These are phyloP conservation scores for Pistacia integerrima DNA, from an alignment of 345 rosid species.

Conservation along the genomic window DNA sequence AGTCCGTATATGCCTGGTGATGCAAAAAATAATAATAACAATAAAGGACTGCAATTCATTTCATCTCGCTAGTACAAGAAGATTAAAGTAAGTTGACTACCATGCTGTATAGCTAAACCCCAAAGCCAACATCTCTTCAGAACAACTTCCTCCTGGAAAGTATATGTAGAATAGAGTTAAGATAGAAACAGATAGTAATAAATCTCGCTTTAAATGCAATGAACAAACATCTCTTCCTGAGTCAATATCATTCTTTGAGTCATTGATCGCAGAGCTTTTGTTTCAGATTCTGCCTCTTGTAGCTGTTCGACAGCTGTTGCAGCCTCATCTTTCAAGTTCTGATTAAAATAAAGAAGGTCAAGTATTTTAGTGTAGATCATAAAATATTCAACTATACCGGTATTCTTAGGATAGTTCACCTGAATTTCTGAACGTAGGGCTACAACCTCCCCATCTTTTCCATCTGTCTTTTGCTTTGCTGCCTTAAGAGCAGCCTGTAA, in stretches of 20 bases:
- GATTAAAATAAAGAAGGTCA: conserved; percentile 24
- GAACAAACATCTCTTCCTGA: conserved; percentile 82
- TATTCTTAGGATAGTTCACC: conserved; percentile 48
- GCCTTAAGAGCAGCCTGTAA: conserved; percentile 92
- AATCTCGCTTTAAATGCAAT: conserved; percentile 16
- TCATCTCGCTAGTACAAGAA: conserved; percentile 5
- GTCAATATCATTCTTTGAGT: conserved; percentile 94
- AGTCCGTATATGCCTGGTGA: neutral
- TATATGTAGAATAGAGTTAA: conserved; percentile 21
- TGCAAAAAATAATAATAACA: neutral
- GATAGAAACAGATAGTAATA: conserved; percentile 20
- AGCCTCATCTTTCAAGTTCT: conserved; percentile 82
- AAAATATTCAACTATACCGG: conserved; percentile 23
- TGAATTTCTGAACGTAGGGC: conserved; percentile 75
- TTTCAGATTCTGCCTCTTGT: conserved; percentile 85
- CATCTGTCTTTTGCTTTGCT: conserved; percentile 70
- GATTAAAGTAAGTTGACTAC: conserved; percentile 37
- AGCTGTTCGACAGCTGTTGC: conserved; percentile 63
- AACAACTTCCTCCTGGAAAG: conserved; percentile 92
- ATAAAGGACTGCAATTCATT: neutral
- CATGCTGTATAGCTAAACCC: conserved; percentile 90
- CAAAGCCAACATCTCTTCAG: conserved; percentile 99
- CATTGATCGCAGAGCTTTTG: conserved; percentile 81
- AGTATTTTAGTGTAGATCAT: conserved; percentile 23
- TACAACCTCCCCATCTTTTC: conserved; percentile 75